Evolutionary conservation across 2,329 filamentous ascomycete genomes (phyloP).

Genomic region (Curvularia sp.): DNA sequence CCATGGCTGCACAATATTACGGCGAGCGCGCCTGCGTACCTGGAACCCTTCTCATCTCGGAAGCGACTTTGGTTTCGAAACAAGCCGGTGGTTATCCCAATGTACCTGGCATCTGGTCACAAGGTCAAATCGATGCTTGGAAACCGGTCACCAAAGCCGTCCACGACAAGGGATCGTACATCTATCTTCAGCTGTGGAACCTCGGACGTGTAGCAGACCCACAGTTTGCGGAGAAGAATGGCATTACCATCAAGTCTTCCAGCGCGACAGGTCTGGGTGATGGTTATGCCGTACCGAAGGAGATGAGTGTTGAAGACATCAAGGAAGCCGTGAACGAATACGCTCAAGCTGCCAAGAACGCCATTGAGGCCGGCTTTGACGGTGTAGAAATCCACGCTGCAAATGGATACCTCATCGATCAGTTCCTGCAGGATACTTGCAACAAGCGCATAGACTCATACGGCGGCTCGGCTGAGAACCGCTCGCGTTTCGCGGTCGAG

Average conservation of each 20-base stretch:
- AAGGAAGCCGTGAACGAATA: slow-evolving; percentile 49
- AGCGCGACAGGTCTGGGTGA: slow-evolving; percentile 46
- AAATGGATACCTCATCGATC: slow-evolving; percentile 71
- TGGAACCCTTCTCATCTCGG: slow-evolving; percentile 66
- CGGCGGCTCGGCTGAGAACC: slow-evolving; percentile 60
- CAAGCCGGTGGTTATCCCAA: slow-evolving; percentile 59
- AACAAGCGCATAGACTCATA: slow-evolving; percentile 62
- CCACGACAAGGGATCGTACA: slow-evolving; percentile 67
- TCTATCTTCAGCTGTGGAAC: slow-evolving; percentile 69
- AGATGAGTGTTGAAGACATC: slow-evolving; percentile 53
- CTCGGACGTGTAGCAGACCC: slow-evolving; percentile 63
- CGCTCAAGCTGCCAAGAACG: slow-evolving; percentile 55
- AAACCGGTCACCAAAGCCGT: slow-evolving; percentile 67
- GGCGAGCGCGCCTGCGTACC: slow-evolving; percentile 60
- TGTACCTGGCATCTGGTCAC: slow-evolving; percentile 65
- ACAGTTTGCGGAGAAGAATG: slow-evolving; percentile 45
- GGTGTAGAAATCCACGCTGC: slow-evolving; percentile 65
- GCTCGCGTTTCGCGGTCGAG: slow-evolving; percentile 62
- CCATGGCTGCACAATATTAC: slow-evolving; percentile 61
- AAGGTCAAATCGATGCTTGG: slow-evolving; percentile 62
- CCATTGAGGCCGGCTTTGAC: slow-evolving; percentile 64
- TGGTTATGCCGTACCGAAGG: slow-evolving; percentile 53
- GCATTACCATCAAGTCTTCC: slow-evolving; percentile 45
- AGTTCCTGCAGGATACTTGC: slow-evolving; percentile 68
- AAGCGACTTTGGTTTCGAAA: slow-evolving; percentile 62